Evolutionary conservation across 257 asterid species (phyloP).

Genomic region (Nicotiana noctiflora): DNA sequence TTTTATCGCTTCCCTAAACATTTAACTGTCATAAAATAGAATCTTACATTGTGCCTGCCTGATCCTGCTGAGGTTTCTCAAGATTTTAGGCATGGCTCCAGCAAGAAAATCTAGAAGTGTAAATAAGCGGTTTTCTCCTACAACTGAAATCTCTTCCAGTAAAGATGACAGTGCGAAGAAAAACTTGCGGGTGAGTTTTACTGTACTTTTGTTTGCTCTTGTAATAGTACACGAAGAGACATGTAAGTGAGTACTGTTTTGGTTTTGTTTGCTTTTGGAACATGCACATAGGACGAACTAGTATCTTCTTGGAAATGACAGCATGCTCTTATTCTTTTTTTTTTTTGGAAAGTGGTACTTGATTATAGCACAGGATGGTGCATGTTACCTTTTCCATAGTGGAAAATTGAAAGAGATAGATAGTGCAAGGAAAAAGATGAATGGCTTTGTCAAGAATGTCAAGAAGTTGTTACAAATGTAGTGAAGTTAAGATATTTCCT

Average conservation of each 20-base stretch:
- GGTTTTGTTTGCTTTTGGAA: not conserved
- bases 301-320: not conserved
- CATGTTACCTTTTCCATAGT: not conserved
- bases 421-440: slow-evolving; percentile 2
- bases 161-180: slow-evolving; percentile 53
- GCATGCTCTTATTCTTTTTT: not conserved
- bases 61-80: slow-evolving; percentile 11
- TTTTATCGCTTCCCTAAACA: not conserved
- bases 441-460: slow-evolving; percentile 1
- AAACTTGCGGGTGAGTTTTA: slow-evolving; percentile 56
- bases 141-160: slow-evolving; percentile 50
- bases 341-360: not conserved
- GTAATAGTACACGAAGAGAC: not conserved
- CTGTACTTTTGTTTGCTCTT: not conserved
- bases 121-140: slow-evolving; percentile 43
- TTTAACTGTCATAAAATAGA: not conserved
- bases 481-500: not conserved
- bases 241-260: not conserved
- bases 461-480: not conserved
- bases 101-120: slow-evolving; percentile 55
- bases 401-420: not conserved
- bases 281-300: not conserved
- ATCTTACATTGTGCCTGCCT: not conserved
- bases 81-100: slow-evolving; percentile 54
- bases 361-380: not conserved